Percentiles rank a stretch among this genome's conserved stretches.
Evolutionary conservation across 257 asterid genomes (phyloP).

Genomic region (Fraxinus quadrangulata): DNA sequence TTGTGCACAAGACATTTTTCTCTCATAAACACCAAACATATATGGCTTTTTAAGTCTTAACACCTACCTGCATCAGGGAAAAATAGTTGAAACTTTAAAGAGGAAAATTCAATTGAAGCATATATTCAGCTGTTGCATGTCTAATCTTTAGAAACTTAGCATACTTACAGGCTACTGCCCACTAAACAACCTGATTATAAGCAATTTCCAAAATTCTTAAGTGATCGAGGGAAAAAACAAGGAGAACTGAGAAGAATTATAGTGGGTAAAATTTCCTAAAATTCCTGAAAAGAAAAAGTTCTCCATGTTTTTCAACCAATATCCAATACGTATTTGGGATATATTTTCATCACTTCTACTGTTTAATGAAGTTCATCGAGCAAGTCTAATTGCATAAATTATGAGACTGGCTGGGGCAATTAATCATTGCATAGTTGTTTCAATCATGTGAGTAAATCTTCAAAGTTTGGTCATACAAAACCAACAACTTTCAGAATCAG

Average conservation of each 20-base stretch:
- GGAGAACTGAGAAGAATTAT: not conserved
- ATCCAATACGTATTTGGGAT: not conserved
- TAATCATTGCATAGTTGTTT: not conserved
- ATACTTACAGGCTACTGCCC: not conserved
- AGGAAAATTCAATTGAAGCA: not conserved
- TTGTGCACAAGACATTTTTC: conserved; percentile 8
- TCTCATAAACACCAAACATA: not conserved
- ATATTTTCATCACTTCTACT: not conserved
- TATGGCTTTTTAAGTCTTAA: not conserved
- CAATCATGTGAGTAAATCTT: not conserved
- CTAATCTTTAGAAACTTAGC: conserved; percentile 1
- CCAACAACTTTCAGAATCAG: not conserved
- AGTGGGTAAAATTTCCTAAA: not conserved
- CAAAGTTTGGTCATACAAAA: not conserved
- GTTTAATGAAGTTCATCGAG: not conserved
- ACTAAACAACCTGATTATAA: not conserved
- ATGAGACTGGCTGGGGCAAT: not conserved
- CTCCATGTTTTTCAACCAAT: conserved; percentile 7
- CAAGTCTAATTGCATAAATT: not conserved
- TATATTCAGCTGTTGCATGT: not conserved
- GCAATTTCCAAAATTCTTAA: not conserved
- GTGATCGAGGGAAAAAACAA: not conserved
- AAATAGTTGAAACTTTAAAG: not conserved
- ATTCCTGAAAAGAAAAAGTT: not conserved
- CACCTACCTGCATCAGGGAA: not conserved